Evolutionary conservation across 2,329 filamentous ascomycete genomes (phyloP).

Genomic region (Ophiostoma tasmaniense): DNA sequence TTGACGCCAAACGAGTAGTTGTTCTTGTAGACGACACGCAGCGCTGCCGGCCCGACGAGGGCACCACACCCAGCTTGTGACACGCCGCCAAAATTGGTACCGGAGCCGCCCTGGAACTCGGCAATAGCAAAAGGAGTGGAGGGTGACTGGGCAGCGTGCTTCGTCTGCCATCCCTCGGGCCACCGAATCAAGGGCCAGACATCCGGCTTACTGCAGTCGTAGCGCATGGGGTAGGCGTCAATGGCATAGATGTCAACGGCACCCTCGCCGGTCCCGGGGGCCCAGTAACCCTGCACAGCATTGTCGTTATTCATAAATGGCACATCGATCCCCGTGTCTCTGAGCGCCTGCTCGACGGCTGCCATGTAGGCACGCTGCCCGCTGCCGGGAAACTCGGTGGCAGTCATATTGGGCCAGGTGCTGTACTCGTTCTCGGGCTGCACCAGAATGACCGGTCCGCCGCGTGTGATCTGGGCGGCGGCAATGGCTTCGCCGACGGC

Average conservation of each 20-base stretch:
- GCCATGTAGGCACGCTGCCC: neutral
- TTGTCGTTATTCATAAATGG: neutral
- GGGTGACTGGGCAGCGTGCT: neutral
- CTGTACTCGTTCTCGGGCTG: neutral
- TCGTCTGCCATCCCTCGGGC: neutral
- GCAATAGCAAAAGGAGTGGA: neutral
- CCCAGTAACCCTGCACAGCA: neutral
- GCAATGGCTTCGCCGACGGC: neutral
- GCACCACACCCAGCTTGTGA: neutral
- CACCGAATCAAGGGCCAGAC: neutral
- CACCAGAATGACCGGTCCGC: neutral
- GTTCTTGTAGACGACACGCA: neutral
- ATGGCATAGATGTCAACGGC: neutral
- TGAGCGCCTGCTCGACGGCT: neutral
- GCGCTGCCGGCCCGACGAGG: neutral
- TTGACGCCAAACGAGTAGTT: neutral
- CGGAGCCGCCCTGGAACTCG: neutral
- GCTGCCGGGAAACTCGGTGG: neutral
- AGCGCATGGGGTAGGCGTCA: neutral
- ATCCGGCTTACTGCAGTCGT: neutral
- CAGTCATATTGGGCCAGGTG: neutral
- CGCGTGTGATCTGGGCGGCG: neutral
- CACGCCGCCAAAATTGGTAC: neutral
- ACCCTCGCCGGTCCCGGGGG: neutral
- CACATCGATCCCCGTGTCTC: neutral